A percentile compares a stretch with the other conserved stretches of the same genome.
phyloP scores from a whole-genome alignment of 208 protist genomes.

The Naegleria gruberi region DNA sequence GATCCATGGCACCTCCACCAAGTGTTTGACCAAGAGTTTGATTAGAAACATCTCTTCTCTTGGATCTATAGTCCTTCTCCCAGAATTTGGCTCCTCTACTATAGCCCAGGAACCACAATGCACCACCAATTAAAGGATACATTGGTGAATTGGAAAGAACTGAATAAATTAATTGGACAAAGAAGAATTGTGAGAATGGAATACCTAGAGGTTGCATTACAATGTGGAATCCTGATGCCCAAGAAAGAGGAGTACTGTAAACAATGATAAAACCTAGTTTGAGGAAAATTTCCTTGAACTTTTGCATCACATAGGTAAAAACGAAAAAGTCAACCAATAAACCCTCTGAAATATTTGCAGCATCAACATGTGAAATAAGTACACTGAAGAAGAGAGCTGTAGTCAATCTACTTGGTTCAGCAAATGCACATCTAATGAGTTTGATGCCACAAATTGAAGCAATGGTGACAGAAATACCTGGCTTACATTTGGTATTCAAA shows the following conservation, averaged over 20 bases:
- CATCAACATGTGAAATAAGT: neutral
- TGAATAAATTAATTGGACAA: neutral
- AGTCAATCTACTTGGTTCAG: neutral
- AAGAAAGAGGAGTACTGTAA: conserved; percentile 7
- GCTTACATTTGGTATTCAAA: neutral
- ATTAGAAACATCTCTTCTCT: conserved; percentile 1
- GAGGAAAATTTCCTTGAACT: neutral
- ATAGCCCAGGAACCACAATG: neutral
- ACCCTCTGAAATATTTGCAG: neutral
- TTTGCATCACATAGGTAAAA: neutral
- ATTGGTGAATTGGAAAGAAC: neutral
- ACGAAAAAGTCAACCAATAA: conserved; percentile 11
- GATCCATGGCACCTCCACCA: neutral
- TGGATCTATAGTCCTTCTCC: neutral
- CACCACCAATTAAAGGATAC: conserved; percentile 15
- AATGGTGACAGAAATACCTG: neutral
- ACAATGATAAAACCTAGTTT: neutral
- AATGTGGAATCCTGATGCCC: neutral
- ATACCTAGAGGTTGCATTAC: neutral
- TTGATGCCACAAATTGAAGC: neutral
- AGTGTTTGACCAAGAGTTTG: neutral
- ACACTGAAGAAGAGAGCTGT: neutral
- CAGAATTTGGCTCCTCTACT: neutral
- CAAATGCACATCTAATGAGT: neutral
- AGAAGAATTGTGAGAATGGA: neutral